phyloP scores from a whole-genome alignment of 108 stramenopile species.

The Nitzschia sp. region DNA sequence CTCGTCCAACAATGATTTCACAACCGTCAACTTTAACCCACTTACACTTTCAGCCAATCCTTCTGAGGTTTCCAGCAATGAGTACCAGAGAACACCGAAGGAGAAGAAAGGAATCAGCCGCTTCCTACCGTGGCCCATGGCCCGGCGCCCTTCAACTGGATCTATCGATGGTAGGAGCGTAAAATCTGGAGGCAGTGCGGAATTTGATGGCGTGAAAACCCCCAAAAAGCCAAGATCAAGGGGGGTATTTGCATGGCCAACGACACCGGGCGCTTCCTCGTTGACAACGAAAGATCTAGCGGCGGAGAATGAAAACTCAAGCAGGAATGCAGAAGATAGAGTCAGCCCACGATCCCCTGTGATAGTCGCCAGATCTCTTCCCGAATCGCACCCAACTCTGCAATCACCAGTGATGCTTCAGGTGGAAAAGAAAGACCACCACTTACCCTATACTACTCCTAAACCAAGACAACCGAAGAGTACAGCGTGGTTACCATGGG shows the following conservation, averaged over 20 bases:
- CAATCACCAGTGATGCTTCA: background rate
- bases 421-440: background rate
- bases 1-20: background rate
- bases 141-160: background rate
- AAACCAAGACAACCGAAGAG: background rate
- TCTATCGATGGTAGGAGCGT: background rate
- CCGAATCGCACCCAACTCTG: background rate
- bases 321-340: background rate
- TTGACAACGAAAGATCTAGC: background rate
- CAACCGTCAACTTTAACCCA: background rate
- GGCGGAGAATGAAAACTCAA: background rate
- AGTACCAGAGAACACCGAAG: background rate
- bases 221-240: background rate
- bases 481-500: background rate
- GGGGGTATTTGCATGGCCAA: background rate
- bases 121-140: background rate
- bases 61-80: background rate
- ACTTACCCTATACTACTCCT: background rate
- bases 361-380: background rate
- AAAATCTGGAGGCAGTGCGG: background rate
- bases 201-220: background rate
- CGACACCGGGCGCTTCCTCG: background rate
- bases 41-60: background rate
- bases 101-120: background rate
- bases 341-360: background rate